phyloP scores from a whole-genome alignment of 1,284 basidiomycete genomes.

The Ceratobasidium sp. region DNA sequence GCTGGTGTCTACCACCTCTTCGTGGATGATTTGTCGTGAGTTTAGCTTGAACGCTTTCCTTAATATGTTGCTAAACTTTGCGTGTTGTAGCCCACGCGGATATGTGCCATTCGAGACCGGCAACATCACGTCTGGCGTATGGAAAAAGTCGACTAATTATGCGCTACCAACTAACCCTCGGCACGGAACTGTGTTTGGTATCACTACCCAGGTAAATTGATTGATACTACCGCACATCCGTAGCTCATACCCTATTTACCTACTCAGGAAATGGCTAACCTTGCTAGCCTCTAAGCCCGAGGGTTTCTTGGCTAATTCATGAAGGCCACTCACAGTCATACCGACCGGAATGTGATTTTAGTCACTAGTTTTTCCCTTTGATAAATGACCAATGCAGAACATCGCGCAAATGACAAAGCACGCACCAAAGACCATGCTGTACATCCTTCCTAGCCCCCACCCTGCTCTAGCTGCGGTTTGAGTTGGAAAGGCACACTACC shows the following conservation, averaged over 20 bases:
- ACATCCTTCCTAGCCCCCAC: no score
- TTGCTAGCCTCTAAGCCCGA: constrained; percentile 13
- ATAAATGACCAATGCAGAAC: no score
- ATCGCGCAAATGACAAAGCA: no score
- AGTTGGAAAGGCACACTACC: no score
- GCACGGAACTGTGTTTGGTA: constrained; percentile 40
- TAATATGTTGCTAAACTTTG: not conserved
- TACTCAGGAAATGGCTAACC: constrained; percentile 37
- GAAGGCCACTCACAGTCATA: no score
- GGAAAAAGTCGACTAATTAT: constrained; percentile 38
- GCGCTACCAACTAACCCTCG: constrained; percentile 31
- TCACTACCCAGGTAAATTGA: constrained; percentile 23
- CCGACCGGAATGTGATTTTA: no score
- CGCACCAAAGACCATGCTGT: no score
- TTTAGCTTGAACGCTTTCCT: not conserved
- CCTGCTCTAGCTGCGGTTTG: no score
- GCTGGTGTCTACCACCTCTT: constrained; percentile 42
- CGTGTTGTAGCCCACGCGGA: constrained; percentile 10
- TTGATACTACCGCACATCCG: not conserved
- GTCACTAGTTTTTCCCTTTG: no score
- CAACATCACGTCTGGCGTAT: constrained; percentile 35
- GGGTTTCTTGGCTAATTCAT: no score
- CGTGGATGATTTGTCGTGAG: constrained; percentile 39
- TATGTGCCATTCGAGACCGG: constrained; percentile 41
- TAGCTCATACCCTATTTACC: not conserved